These are phyloP conservation scores for Oryza punctata DNA, from an alignment of 176 grass and related monocot genomes.

Conservation along the genomic window DNA sequence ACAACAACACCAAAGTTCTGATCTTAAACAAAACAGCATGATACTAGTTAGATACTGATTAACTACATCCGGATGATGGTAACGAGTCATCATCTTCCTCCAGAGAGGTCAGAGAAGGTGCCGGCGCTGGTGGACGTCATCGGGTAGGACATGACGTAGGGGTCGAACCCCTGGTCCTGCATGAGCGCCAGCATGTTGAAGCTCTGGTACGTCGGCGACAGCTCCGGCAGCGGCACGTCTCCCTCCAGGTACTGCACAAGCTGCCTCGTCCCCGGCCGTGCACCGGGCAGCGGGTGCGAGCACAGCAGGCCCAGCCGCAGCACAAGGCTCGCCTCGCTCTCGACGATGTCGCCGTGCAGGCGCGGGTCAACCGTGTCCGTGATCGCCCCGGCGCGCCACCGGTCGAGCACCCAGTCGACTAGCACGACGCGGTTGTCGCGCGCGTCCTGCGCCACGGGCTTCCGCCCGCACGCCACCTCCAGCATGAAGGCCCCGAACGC, in stretches of 20 bases:
- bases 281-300: conserved; percentile 47
- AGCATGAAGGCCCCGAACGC: conserved; percentile 58
- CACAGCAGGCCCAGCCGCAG: conserved; percentile 54
- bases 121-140: conserved; percentile 37
- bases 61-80: not conserved
- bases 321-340: conserved; percentile 49
- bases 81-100: conserved; percentile 48
- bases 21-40: too few species aligned
- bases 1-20: too few species aligned
- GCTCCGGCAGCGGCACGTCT: conserved; percentile 53
- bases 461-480: conserved; percentile 67
- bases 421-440: conserved; percentile 46
- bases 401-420: conserved; percentile 59
- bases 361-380: conserved; percentile 40
- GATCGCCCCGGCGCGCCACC: conserved; percentile 39
- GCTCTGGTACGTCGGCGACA: conserved; percentile 49
- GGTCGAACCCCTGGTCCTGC: conserved; percentile 60
- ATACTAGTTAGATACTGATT: too few species aligned
- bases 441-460: conserved; percentile 49
- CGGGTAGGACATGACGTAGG: conserved; percentile 52
- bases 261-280: conserved; percentile 46
- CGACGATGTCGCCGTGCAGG: conserved; percentile 35
- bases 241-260: conserved; percentile 53
- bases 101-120: conserved; percentile 49
- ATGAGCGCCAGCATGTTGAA: conserved; percentile 54